phyloP scores from a whole-genome alignment of 2,329 filamentous ascomycete genomes.

The Neonectria hederae region DNA sequence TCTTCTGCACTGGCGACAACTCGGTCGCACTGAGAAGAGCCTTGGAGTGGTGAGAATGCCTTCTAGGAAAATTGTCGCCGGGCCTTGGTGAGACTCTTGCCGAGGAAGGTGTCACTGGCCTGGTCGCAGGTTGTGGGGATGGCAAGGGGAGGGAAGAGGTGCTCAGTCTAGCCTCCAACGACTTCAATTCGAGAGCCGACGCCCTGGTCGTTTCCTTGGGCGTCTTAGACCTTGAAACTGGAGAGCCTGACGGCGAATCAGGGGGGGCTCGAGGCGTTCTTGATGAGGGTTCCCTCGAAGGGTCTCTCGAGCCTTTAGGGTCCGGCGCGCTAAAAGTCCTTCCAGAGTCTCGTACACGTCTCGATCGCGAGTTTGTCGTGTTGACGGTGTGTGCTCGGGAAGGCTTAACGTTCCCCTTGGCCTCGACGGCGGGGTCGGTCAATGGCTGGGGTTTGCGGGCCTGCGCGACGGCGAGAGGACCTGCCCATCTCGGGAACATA shows the following conservation, averaged over 20 bases:
- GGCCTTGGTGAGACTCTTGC: slow-evolving; percentile 59
- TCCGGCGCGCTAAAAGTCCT: slow-evolving; percentile 58
- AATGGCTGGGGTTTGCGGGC: slow-evolving; percentile 74
- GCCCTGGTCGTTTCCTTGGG: slow-evolving; percentile 54
- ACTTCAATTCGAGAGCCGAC: slow-evolving; percentile 61
- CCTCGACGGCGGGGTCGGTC: slow-evolving; percentile 43
- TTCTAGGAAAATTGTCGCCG: slow-evolving; percentile 60
- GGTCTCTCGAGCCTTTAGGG: slow-evolving; percentile 43
- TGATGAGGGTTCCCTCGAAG: slow-evolving; percentile 40
- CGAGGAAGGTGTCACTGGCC: slow-evolving; percentile 67
- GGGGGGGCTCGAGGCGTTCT: slow-evolving; percentile 40
- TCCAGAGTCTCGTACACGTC: slow-evolving; percentile 55
- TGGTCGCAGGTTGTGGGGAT: slow-evolving; percentile 61
- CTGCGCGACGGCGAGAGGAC: slow-evolving; percentile 83
- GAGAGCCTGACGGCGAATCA: slow-evolving; percentile 32
- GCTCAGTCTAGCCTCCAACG: slow-evolving; percentile 70
- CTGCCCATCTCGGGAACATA: slow-evolving; percentile 79
- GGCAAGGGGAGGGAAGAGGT: slow-evolving; percentile 74
- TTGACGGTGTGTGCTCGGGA: slow-evolving; percentile 75
- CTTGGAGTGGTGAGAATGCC: slow-evolving; percentile 71
- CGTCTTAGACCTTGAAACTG: slow-evolving; percentile 44
- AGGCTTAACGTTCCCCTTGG: slow-evolving; percentile 56
- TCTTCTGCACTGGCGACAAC: slow-evolving; percentile 72
- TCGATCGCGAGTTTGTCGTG: slow-evolving; percentile 59
- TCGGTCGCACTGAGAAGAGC: slow-evolving; percentile 67